A percentile compares a stretch with the other conserved stretches of the same genome.
Conservation (phyloP, 2,329 filamentous ascomycete species). For the Penicillium italicum region DNA sequence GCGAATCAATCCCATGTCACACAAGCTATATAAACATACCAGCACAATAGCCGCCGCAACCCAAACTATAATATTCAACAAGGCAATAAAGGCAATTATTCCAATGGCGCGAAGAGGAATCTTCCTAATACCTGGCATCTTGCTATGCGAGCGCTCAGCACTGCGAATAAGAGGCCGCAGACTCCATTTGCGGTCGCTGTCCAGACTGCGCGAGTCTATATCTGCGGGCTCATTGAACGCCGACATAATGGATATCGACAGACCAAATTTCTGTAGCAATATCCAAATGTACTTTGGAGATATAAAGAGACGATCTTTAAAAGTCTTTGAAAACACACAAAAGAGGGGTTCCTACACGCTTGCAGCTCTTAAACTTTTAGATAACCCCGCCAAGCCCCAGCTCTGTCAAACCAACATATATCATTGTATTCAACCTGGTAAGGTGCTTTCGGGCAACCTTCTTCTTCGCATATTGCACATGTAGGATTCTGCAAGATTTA, state of each 20-base stretch:
- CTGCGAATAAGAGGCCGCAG: constrained; percentile 32
- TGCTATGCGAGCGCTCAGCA: constrained; percentile 48
- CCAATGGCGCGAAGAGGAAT: constrained; percentile 56
- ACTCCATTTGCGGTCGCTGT: constrained; percentile 28
- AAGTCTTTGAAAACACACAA: neutral
- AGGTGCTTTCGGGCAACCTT: neutral
- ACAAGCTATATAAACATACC: constrained; percentile 35
- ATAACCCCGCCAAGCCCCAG: neutral
- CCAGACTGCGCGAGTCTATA: constrained; percentile 6
- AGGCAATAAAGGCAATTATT: constrained; percentile 53
- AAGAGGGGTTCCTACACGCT: constrained; percentile 4
- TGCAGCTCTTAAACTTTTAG: neutral
- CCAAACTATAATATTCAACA: constrained; percentile 58
- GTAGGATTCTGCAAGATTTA: neutral
- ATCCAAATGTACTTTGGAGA: neutral
- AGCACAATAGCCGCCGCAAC: constrained; percentile 56
- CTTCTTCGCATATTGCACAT: neutral
- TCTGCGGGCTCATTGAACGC: constrained; percentile 1
- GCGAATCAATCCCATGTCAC: neutral
- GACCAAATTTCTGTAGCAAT: neutral
- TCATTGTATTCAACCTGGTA: neutral
- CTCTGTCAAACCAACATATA: neutral
- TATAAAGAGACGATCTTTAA: neutral
- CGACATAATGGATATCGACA: neutral
- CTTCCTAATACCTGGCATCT: constrained; percentile 53